phyloP scores from a whole-genome alignment of 2,329 filamentous ascomycete genomes.

The Colletotrichum aenigma region DNA sequence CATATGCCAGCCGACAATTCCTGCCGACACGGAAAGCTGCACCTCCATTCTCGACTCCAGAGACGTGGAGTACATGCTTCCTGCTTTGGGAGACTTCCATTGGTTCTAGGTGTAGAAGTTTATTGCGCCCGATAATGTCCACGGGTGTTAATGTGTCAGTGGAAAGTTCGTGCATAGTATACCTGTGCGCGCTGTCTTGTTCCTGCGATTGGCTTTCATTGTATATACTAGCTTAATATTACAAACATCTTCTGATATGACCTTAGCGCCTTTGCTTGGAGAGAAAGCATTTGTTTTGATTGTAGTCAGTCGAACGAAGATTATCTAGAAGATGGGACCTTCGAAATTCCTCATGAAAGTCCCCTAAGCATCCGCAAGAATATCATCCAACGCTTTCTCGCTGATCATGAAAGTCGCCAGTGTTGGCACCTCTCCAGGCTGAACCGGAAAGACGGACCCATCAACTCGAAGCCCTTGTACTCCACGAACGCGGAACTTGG shows the following conservation, averaged over 20 bases:
- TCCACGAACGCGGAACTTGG: constrained; percentile 60
- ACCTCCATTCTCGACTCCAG: background rate
- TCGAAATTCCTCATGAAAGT: background rate
- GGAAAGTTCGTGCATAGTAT: rapidly evolving
- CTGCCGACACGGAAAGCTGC: background rate
- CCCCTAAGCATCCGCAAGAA: constrained; percentile 30
- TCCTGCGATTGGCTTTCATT: background rate
- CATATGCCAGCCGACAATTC: background rate
- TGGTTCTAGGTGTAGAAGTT: background rate
- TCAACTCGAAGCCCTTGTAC: constrained; percentile 64
- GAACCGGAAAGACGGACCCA: constrained; percentile 58
- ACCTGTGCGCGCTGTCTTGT: background rate
- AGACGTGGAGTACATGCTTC: background rate
- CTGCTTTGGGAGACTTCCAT: background rate
- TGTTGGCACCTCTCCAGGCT: constrained; percentile 50
- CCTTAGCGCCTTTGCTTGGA: rapidly evolving
- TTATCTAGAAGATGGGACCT: background rate
- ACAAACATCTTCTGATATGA: background rate
- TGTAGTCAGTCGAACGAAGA: rapidly evolving
- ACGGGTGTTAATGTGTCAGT: rapidly evolving
- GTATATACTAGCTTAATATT: background rate
- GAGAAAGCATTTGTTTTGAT: rapidly evolving
- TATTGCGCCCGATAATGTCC: rapidly evolving
- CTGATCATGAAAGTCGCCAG: constrained; percentile 61
- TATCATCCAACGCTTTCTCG: constrained; percentile 67